phyloP scores from a whole-genome alignment of 441 rosid genomes.

The Adansonia rubrostipa region DNA sequence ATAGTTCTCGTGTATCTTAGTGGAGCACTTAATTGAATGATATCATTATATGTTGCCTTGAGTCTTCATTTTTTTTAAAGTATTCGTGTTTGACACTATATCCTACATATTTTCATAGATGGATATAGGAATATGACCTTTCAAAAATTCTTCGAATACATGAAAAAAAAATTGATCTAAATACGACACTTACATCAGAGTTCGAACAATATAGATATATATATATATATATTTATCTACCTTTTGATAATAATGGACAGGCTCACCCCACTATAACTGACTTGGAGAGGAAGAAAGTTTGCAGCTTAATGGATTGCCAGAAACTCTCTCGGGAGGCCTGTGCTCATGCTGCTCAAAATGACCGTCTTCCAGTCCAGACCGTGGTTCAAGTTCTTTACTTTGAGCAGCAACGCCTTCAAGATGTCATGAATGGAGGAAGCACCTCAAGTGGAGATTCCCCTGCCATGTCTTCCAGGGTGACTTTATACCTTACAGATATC shows the following conservation, averaged over 20 bases:
- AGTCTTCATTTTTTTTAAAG: no score
- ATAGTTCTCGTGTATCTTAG: slow-evolving; percentile 5
- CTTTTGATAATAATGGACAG: slow-evolving; percentile 32
- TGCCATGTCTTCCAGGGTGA: slow-evolving; percentile 40
- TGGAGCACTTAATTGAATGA: not conserved
- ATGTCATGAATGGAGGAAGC: slow-evolving; percentile 60
- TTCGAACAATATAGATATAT: no score
- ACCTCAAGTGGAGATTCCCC: slow-evolving; percentile 42
- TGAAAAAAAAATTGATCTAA: no score
- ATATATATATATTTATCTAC: not conserved
- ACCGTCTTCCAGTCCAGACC: slow-evolving; percentile 77
- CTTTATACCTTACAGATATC: slow-evolving; percentile 40
- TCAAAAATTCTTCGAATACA: no score
- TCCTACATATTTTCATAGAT: no score
- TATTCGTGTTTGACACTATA: no score
- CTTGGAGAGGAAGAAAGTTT: slow-evolving; percentile 70
- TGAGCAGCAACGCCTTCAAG: slow-evolving; percentile 91
- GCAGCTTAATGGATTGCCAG: slow-evolving; percentile 78
- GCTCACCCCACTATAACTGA: slow-evolving; percentile 71
- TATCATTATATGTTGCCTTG: no score
- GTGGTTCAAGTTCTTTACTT: slow-evolving; percentile 93
- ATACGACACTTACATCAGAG: no score
- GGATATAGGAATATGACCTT: no score
- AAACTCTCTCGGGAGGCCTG: slow-evolving; percentile 76
- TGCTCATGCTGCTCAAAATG: slow-evolving; percentile 79